phyloP scores from a whole-genome alignment of 257 asterid species.

The Cordia subcordata region DNA sequence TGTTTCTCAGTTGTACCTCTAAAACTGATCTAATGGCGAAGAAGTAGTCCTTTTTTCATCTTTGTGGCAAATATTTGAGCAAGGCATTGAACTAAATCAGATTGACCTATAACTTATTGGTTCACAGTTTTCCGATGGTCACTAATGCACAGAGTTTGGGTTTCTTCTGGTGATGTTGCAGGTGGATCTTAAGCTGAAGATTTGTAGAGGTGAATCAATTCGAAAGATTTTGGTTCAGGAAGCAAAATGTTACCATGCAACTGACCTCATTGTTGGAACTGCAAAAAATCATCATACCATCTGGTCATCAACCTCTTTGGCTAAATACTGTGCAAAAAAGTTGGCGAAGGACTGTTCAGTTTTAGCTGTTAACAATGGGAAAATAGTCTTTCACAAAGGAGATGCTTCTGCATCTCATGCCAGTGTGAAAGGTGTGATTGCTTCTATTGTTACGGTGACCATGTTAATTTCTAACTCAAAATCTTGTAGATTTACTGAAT shows the following conservation, averaged over 20 bases:
- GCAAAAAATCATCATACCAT: conserved; percentile 57
- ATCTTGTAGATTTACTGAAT: conserved; percentile 4
- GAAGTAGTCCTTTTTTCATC: no score
- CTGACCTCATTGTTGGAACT: conserved; percentile 72
- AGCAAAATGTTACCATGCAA: conserved; percentile 63
- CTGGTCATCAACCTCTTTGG: conserved; percentile 68
- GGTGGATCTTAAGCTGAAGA: conserved; percentile 95
- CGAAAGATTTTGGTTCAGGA: conserved; percentile 74
- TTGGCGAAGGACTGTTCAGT: conserved; percentile 66
- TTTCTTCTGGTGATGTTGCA: conserved; percentile 26
- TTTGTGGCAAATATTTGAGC: no score
- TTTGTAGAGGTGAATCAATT: conserved; percentile 83
- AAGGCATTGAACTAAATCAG: no score
- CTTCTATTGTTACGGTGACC: conserved; percentile 8
- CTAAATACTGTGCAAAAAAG: conserved; percentile 79
- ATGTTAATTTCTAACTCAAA: not conserved
- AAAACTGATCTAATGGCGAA: no score
- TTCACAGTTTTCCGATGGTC: no score
- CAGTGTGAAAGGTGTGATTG: conserved; percentile 38
- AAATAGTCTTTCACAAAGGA: conserved; percentile 57
- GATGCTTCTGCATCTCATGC: conserved; percentile 33
- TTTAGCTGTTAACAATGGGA: conserved; percentile 75
- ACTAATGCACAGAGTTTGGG: not conserved
- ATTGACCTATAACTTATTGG: no score
- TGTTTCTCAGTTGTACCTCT: no score